These are phyloP conservation scores for Hirschioporus abietinus DNA, from an alignment of 768 basidiomycete species.

Conservation along the genomic window DNA sequence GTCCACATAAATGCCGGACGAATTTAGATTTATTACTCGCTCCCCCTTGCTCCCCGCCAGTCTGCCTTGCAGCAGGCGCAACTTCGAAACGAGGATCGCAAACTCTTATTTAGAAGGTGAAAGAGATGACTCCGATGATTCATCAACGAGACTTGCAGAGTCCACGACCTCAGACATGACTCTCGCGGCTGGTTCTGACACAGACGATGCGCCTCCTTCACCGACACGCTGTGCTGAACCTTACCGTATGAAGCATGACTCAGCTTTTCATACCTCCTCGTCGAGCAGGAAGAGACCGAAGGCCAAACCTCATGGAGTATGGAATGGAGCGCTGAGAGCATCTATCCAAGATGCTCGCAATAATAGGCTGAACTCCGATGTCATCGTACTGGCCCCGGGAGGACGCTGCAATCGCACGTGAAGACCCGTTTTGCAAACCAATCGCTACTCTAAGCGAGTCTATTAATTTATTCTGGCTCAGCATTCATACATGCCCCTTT, in stretches of 20 bases:
- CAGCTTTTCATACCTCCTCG: background rate
- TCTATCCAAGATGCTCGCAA: background rate
- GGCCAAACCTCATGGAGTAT: background rate
- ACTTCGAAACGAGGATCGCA: constrained; percentile 1
- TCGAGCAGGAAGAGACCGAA: background rate
- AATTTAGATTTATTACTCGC: background rate
- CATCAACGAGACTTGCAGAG: background rate
- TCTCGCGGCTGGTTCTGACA: background rate
- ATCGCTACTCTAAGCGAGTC: background rate
- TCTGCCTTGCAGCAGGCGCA: background rate
- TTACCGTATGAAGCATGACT: background rate
- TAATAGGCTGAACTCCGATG: background rate
- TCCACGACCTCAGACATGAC: background rate
- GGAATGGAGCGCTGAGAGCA: background rate
- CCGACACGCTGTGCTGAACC: background rate
- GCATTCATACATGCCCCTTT: background rate
- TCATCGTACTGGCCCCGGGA: background rate
- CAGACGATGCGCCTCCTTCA: constrained; percentile 1
- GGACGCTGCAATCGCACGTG: background rate
- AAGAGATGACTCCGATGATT: background rate
- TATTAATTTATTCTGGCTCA: background rate
- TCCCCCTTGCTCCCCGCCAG: background rate
- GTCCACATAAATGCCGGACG: background rate
- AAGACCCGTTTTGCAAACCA: background rate
- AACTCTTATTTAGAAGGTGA: background rate